A percentile compares a stretch with the other conserved stretches of the same genome.
These are phyloP conservation scores for Boletus tylopilopsis DNA, from an alignment of 768 basidiomycete species.

Conservation along the genomic window DNA sequence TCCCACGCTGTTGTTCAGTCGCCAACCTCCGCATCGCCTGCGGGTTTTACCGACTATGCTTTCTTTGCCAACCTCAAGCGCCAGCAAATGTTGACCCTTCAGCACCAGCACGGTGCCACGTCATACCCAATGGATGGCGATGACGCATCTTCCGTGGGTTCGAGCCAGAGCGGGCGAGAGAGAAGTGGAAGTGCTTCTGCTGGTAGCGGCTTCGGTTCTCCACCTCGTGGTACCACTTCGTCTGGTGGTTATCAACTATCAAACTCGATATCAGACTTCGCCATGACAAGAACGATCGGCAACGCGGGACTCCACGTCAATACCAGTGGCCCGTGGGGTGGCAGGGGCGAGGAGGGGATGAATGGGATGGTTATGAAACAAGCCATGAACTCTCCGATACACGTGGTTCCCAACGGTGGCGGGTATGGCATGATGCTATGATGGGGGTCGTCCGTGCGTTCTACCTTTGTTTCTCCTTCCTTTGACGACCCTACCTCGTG, in stretches of 20 bases:
- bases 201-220: constrained; percentile 31
- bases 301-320: constrained; percentile 26
- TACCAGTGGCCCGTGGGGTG: constrained; percentile 22
- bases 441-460: constrained; percentile 9
- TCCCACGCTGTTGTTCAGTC: constrained; percentile 33
- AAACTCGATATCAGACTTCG: constrained; percentile 27
- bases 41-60: constrained; percentile 19
- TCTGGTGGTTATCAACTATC: constrained; percentile 36
- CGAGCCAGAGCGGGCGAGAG: constrained; percentile 30
- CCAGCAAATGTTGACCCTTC: constrained; percentile 32
- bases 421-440: constrained; percentile 40
- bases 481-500: constrained; percentile 5
- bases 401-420: constrained; percentile 35
- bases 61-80: constrained; percentile 24
- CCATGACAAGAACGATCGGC: constrained; percentile 20
- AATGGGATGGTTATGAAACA: constrained; percentile 35
- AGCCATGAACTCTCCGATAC: constrained; percentile 35
- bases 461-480: neutral
- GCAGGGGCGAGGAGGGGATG: constrained; percentile 29
- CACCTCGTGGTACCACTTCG: constrained; percentile 26
- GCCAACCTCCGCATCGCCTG: constrained; percentile 8
- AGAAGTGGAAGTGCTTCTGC: constrained; percentile 38
- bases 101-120: constrained; percentile 26
- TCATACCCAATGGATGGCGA: constrained; percentile 34
- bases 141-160: constrained; percentile 37